These are phyloP conservation scores for Chrysopogon serrulatus DNA, from an alignment of 176 grass and related monocot genomes.

Conservation along the genomic window DNA sequence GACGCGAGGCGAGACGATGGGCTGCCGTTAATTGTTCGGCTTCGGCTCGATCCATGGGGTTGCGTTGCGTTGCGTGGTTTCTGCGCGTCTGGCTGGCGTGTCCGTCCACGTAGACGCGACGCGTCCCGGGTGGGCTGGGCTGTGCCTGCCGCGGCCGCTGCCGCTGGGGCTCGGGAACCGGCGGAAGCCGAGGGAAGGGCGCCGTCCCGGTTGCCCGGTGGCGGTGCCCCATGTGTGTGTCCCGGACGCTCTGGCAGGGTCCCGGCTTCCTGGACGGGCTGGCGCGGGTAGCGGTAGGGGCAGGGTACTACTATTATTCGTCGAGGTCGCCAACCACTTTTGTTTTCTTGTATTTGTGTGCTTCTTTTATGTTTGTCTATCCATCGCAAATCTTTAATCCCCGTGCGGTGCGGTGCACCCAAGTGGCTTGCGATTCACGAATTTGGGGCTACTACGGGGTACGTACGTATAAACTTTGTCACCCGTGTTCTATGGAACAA, in stretches of 20 bases:
- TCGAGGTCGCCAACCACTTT: not conserved
- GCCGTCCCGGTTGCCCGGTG: not conserved
- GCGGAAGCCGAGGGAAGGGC: not conserved
- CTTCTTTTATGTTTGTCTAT: not conserved
- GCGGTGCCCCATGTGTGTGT: constrained; percentile 8
- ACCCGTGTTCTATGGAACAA: not conserved
- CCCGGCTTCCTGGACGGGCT: constrained; percentile 18
- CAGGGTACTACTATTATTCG: not conserved
- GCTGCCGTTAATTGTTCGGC: not conserved
- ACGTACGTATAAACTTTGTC: not conserved
- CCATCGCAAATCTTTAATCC: not conserved
- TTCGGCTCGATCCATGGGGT: not conserved
- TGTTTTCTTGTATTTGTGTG: not conserved
- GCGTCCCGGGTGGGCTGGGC: not conserved
- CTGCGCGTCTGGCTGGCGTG: not conserved
- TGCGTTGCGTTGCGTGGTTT: not conserved
- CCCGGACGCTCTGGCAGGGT: constrained; percentile 19
- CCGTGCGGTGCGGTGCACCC: not conserved
- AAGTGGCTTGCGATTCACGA: not conserved
- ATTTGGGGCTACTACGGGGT: not conserved
- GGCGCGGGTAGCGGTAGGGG: not conserved
- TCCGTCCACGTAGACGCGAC: not conserved
- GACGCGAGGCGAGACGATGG: not conserved
- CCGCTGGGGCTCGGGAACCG: not conserved
- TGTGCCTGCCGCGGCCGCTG: no score